These are phyloP conservation scores for Xerocomus brunneocitrinus DNA, from an alignment of 768 basidiomycete species.

Conservation along the genomic window DNA sequence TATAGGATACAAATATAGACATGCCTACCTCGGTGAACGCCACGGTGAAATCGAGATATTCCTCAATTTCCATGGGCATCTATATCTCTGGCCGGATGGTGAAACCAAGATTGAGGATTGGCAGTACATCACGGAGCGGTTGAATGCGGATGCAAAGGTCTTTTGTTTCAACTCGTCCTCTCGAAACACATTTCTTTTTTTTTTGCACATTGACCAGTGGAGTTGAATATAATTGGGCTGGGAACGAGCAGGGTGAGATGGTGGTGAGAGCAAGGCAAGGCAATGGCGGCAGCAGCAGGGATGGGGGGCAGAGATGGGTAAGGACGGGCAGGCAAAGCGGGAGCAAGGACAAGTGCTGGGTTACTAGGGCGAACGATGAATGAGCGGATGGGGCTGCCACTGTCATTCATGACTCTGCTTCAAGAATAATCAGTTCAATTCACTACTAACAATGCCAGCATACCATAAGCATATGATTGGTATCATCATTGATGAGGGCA, in stretches of 20 bases:
- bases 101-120: constrained; percentile 94
- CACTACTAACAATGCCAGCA: neutral
- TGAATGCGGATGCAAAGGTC: constrained; percentile 71
- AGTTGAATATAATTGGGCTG: too few species aligned
- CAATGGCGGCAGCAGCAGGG: too few species aligned
- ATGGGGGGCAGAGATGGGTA: too few species aligned
- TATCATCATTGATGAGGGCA: neutral
- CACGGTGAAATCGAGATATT: constrained; percentile 81
- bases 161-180: constrained; percentile 90
- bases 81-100: constrained; percentile 92
- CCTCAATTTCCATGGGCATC: constrained; percentile 86
- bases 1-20: constrained; percentile 32
- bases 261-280: too few species aligned
- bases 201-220: too few species aligned
- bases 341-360: too few species aligned
- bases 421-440: constrained; percentile 24
- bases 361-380: too few species aligned
- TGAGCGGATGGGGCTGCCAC: too few species aligned
- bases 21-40: constrained; percentile 38
- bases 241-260: too few species aligned
- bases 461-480: neutral
- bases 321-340: too few species aligned
- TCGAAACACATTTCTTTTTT: constrained; percentile 19
- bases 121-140: constrained; percentile 84
- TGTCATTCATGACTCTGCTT: neutral